A percentile compares a stretch with the other conserved stretches of the same genome.
Evolutionary conservation across 805 yeast genomes (phyloP).

Genomic region (Spathaspora gorwiae): DNA sequence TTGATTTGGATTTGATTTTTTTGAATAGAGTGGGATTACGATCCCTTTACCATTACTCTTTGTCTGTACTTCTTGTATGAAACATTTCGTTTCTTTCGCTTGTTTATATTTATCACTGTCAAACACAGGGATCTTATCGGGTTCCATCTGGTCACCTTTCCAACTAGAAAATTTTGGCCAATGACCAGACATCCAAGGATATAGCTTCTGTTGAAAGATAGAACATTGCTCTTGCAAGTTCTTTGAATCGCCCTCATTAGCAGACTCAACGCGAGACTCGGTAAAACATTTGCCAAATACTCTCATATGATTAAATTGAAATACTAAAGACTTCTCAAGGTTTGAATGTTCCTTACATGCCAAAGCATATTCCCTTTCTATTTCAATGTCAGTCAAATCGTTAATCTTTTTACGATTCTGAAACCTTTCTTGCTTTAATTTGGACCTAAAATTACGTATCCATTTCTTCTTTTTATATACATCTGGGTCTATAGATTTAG

Average conservation of each 20-base stretch:
- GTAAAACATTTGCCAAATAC: conserved; percentile 24
- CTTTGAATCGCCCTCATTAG: conserved; percentile 9
- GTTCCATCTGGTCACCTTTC: conserved; percentile 8
- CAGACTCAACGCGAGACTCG: conserved; percentile 2
- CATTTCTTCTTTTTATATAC: conserved; percentile 24
- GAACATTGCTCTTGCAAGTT: conserved; percentile 1
- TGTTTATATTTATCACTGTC: conserved; percentile 1
- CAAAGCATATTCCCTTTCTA: neutral
- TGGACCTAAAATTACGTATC: conserved; percentile 10
- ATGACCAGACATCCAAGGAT: conserved; percentile 28
- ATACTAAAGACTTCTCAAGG: conserved; percentile 15
- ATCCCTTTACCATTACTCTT: conserved; percentile 26
- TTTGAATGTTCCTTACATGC: conserved; percentile 4
- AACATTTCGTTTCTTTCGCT: conserved; percentile 7
- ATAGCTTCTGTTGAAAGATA: conserved; percentile 12
- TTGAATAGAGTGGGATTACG: conserved; percentile 24
- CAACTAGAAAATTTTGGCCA: conserved; percentile 18
- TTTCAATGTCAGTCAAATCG: neutral
- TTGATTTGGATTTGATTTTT: conserved; percentile 9
- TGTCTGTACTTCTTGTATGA: conserved; percentile 8
- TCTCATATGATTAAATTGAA: conserved; percentile 18
- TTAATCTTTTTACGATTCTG: neutral
- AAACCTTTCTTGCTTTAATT: neutral
- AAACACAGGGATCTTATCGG: conserved; percentile 10
- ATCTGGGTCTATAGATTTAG: conserved; percentile 10